These are phyloP conservation scores for Picochlorum sp. DNA, from an alignment of 139 green algal species.

Conservation along the genomic window DNA sequence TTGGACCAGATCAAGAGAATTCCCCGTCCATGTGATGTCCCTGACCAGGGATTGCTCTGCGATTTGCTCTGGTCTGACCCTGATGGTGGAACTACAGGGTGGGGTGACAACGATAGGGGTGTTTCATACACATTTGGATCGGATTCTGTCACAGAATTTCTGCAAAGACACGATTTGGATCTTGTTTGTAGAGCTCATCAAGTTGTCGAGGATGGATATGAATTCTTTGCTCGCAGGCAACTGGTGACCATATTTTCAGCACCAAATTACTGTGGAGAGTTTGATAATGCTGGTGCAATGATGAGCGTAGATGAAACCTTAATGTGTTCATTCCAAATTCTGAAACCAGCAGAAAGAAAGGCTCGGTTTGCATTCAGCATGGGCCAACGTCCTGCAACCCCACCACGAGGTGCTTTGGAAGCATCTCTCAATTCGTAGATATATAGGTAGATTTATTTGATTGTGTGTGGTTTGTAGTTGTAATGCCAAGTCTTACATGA, in stretches of 20 bases:
- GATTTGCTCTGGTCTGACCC: conserved; percentile 98
- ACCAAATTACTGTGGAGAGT: conserved; percentile 99
- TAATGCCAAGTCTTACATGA: not conserved
- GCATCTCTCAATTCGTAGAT: not conserved
- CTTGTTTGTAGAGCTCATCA: conserved; percentile 95
- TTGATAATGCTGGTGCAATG: conserved; percentile 99
- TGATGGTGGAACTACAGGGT: conserved; percentile 91
- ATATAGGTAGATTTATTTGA: not conserved
- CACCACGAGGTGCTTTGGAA: conserved; percentile 10
- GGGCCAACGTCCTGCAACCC: conserved; percentile 25
- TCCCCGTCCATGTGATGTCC: conserved; percentile 90
- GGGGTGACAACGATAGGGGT: conserved; percentile 97
- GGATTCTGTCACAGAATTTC: conserved; percentile 91
- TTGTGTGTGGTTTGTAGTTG: conserved; percentile 3
- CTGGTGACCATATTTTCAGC: conserved; percentile 98
- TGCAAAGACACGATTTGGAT: conserved; percentile 95
- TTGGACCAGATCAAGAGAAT: conserved; percentile 98
- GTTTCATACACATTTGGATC: conserved; percentile 99
- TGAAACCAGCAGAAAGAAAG: conserved; percentile 97
- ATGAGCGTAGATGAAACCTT: conserved; percentile 99
- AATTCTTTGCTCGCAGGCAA: conserved; percentile 99
- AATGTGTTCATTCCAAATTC: conserved; percentile 99
- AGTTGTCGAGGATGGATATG: conserved; percentile 98
- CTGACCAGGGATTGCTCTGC: conserved; percentile 95
- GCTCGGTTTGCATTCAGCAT: conserved; percentile 53